Evolutionary conservation across 306 rosid species (phyloP), one percentile per base, ranked within the genome.

Genomic region (Acmispon strigosus): DNA sequence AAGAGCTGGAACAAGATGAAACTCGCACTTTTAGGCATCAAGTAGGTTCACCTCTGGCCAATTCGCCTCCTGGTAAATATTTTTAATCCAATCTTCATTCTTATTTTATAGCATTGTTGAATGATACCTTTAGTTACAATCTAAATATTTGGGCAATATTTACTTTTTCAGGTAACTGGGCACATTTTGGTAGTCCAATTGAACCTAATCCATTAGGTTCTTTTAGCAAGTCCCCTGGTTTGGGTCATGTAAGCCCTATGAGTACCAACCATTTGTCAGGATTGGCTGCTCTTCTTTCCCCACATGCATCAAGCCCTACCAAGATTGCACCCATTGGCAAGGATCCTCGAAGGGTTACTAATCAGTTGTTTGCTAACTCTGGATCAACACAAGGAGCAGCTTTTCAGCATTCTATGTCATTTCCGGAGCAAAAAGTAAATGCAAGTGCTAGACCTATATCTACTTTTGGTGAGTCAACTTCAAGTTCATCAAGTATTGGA

Each of bases 301-400:
- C 86, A 7, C 95, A 84, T 67, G 49, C 86, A 27, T 65, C 96
- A 51, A 82, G 80, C 51, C 82, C 96, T 65, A 44, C 91, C 70
- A 92, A 87, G 84, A 81, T 90, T 73, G 91, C 92, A 14, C 98
- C 98, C 0, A 92, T 92, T 53, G 98, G 98, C 41, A 92, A 92
- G 84, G 96, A 92, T 74, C 88, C 83, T 56, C 91, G 91, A 74
- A 82, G 96, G 83, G 75, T 59, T 56, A 59, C 78, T 55, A 88
- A 63, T 80, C 84, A 79, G 61, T 82, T 88, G 75, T 83, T 80
- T 59, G 34, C 68, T 20, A 84, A 54, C 73, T 64, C 87, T 6
- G 70, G 84, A 53, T 73, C 86, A 63, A 74, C 82, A 17, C 90
- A 80, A 67, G 95, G 87, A 80, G 73, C 78, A 34, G 53, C 76